Evolutionary conservation across 2,329 filamentous ascomycete species (phyloP).

Genomic region (Blastomyces parvus): DNA sequence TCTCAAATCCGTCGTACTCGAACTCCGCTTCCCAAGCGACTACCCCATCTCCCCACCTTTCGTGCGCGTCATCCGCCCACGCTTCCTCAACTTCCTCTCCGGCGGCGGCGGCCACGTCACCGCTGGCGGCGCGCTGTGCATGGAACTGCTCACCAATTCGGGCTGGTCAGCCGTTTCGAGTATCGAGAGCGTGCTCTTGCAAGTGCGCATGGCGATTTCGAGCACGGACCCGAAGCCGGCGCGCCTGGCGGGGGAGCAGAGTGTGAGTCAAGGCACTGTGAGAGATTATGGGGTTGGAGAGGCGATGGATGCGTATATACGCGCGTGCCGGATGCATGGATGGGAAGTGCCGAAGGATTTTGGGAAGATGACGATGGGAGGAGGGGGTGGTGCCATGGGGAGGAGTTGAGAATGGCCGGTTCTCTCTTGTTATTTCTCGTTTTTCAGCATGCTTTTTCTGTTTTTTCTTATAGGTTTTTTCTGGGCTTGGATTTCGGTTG

Average conservation of each 20-base stretch:
- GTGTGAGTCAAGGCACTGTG: background rate
- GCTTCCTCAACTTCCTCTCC: constrained; percentile 59
- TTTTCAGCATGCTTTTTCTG: background rate
- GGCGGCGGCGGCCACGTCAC: constrained; percentile 86
- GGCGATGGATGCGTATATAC: constrained; percentile 62
- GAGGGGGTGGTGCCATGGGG: background rate
- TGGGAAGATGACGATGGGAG: constrained; percentile 13
- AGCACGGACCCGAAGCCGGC: constrained; percentile 61
- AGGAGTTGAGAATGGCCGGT: background rate
- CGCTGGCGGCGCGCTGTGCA: constrained; percentile 69
- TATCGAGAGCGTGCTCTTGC: constrained; percentile 70
- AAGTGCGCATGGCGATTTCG: constrained; percentile 68
- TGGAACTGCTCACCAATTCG: constrained; percentile 72
- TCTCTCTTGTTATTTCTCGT: background rate
- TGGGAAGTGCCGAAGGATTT: constrained; percentile 64
- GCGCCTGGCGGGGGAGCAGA: constrained; percentile 43
- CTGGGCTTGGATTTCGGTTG: background rate
- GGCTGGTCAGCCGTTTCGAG: constrained; percentile 68
- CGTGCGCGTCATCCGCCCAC: constrained; percentile 69
- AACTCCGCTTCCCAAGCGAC: constrained; percentile 67
- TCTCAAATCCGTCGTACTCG: constrained; percentile 62
- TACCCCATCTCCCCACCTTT: constrained; percentile 77
- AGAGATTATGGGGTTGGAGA: constrained; percentile 58
- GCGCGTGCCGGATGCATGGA: constrained; percentile 59
- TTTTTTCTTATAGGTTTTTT: background rate